phyloP scores from a whole-genome alignment of 169 alveolate genomes.

The Blepharisma undulans region DNA sequence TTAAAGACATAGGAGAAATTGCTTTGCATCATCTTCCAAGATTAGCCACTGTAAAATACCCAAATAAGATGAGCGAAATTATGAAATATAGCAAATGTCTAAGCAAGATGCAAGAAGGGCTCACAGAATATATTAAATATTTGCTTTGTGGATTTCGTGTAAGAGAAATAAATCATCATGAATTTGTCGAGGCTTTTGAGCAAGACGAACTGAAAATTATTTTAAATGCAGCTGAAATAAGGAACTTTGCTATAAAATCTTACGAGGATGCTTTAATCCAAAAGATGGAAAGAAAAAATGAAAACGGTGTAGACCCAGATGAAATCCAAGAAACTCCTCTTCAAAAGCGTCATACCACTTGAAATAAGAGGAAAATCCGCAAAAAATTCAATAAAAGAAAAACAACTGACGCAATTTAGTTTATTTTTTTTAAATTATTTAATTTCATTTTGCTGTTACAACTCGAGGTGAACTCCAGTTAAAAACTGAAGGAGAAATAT shows the following conservation, averaged over 20 bases:
- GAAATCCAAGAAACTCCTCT: background rate
- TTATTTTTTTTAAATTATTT: too few relatives aligned
- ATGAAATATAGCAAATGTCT: background rate
- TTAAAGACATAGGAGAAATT: background rate
- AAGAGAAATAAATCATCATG: background rate
- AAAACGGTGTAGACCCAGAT: background rate
- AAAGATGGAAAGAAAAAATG: background rate
- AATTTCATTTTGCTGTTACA: background rate
- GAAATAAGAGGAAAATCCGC: background rate
- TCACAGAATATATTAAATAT: background rate
- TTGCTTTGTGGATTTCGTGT: background rate
- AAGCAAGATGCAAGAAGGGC: background rate
- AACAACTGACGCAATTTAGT: background rate
- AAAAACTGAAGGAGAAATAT: background rate
- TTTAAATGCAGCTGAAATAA: background rate
- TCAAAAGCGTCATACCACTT: background rate
- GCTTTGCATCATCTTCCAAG: background rate
- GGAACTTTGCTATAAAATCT: background rate
- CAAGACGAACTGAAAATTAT: background rate
- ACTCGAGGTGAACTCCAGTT: background rate
- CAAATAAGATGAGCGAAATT: background rate
- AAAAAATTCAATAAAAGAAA: background rate
- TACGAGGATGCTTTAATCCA: background rate
- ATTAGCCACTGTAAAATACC: background rate
- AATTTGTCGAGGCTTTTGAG: background rate